Percentiles rank a stretch among this genome's conserved stretches.
Conservation (phyloP, 1,139 yeast species). For the Kurtzmaniella quercitrusa region DNA sequence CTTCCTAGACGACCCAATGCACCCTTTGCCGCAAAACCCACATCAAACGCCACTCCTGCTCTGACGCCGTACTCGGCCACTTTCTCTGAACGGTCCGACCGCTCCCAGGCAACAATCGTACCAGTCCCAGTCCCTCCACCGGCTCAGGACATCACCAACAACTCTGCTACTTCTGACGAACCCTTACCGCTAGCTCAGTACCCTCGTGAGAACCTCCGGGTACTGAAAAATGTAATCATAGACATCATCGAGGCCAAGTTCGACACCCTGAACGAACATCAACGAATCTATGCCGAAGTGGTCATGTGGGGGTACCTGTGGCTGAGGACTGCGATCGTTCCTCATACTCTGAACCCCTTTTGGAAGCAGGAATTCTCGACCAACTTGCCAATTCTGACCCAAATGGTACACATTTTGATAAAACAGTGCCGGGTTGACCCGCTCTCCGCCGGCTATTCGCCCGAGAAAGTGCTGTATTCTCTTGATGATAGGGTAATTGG, state of each 20-base stretch:
- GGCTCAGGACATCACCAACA: not conserved
- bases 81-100: not conserved
- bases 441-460: not conserved
- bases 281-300: constrained; percentile 57
- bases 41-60: not conserved
- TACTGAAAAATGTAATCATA: constrained; percentile 49
- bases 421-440: constrained; percentile 25
- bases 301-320: constrained; percentile 65
- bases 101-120: not conserved
- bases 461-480: constrained; percentile 14
- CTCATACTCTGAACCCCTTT: constrained; percentile 49
- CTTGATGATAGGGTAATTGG: constrained; percentile 44
- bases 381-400: constrained; percentile 53
- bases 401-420: constrained; percentile 48
- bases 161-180: constrained; percentile 1
- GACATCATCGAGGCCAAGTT: constrained; percentile 70
- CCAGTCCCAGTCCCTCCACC: not conserved
- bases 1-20: constrained; percentile 9
- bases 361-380: constrained; percentile 68
- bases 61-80: constrained; percentile 8
- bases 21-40: not conserved
- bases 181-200: constrained; percentile 18
- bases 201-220: constrained; percentile 42
- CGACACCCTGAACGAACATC: constrained; percentile 17
- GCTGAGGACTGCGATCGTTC: constrained; percentile 64